These are phyloP conservation scores for Samsoniella hepiali DNA, from an alignment of 2,329 filamentous ascomycete species.

Conservation along the genomic window DNA sequence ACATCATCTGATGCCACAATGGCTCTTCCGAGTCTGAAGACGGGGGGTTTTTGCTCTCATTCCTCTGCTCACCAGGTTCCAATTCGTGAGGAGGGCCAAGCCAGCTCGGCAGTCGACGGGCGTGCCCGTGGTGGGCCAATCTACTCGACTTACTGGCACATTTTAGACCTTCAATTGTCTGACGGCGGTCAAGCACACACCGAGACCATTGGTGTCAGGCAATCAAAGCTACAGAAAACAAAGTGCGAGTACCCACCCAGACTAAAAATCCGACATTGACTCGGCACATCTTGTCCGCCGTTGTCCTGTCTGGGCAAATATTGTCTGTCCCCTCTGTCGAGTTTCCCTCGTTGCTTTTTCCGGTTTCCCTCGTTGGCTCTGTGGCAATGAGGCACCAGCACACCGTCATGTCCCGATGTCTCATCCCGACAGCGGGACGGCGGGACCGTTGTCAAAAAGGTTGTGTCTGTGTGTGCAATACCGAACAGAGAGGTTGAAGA, in stretches of 20 bases:
- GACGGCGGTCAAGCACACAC: neutral
- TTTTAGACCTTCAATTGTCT: neutral
- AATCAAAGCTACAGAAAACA: neutral
- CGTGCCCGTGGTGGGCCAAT: neutral
- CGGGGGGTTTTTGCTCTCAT: neutral
- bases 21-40: neutral
- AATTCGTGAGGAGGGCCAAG: neutral
- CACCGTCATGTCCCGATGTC: neutral
- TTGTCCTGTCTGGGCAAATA: too few relatives aligned
- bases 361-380: neutral
- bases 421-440: constrained; percentile 1
- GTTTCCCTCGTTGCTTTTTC: neutral
- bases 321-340: neutral
- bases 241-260: neutral
- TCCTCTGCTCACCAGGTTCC: neutral
- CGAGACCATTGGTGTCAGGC: neutral
- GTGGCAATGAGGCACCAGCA: neutral
- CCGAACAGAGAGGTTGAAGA: neutral
- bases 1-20: constrained; percentile 5
- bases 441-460: neutral
- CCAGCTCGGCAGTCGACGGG: neutral
- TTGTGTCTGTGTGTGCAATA: neutral
- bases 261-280: neutral
- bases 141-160: neutral
- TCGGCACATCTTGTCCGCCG: neutral